These are phyloP conservation scores for Agastache rugosa DNA, from an alignment of 257 asterid species.

Conservation along the genomic window DNA sequence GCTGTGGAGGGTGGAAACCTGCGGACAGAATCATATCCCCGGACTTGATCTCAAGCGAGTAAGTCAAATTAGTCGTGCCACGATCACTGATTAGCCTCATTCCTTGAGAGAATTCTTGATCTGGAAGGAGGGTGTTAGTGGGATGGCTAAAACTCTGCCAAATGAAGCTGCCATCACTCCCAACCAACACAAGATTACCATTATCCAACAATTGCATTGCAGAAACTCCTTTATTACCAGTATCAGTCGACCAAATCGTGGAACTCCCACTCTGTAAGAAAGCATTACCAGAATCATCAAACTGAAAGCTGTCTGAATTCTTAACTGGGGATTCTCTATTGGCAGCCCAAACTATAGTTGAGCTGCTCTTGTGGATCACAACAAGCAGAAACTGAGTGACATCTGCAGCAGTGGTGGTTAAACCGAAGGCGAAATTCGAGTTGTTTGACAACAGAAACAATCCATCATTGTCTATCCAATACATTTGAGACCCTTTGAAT, in stretches of 20 bases:
- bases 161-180: constrained; percentile 50
- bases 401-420: constrained; percentile 55
- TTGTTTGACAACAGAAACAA: constrained; percentile 70
- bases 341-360: constrained; percentile 84
- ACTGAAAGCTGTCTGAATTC: constrained; percentile 59
- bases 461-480: constrained; percentile 79
- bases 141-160: constrained; percentile 94
- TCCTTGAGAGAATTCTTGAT: constrained; percentile 67
- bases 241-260: constrained; percentile 66
- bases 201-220: constrained; percentile 68
- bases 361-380: constrained; percentile 67
- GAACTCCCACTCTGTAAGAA: constrained; percentile 57
- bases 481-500: constrained; percentile 76
- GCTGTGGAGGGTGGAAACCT: constrained; percentile 62
- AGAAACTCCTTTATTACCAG: constrained; percentile 70
- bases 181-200: constrained; percentile 76
- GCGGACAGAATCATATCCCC: constrained; percentile 79
- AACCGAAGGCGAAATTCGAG: constrained; percentile 77
- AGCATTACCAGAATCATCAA: constrained; percentile 75
- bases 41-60: constrained; percentile 73
- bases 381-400: constrained; percentile 72
- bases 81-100: constrained; percentile 71
- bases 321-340: constrained; percentile 66
- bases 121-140: constrained; percentile 69
- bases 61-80: constrained; percentile 61